phyloP scores from a whole-genome alignment of 306 rosid species.

The Corylus americana region DNA sequence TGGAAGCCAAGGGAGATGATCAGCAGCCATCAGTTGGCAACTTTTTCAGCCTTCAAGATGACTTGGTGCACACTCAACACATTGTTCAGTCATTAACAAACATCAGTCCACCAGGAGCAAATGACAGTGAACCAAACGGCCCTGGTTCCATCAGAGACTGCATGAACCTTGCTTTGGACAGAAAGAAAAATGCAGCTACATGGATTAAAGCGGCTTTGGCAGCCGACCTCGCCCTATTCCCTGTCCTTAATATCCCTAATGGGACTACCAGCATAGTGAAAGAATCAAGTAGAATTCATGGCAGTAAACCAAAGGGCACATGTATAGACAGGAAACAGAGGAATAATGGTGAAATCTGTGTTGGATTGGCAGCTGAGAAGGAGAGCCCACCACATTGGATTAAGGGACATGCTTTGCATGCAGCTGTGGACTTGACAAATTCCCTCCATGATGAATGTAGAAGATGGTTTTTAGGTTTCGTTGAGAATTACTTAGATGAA shows the following conservation, averaged over 20 bases:
- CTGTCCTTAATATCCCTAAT: neutral
- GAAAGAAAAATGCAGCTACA: slow-evolving; percentile 34
- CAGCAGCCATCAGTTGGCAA: slow-evolving; percentile 21
- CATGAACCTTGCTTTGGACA: slow-evolving; percentile 29
- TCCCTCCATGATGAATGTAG: slow-evolving; percentile 26
- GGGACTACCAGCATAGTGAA: slow-evolving; percentile 2
- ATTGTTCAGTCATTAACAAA: slow-evolving; percentile 25
- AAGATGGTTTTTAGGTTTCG: slow-evolving; percentile 37
- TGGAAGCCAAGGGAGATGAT: slow-evolving; percentile 26
- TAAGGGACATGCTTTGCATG: slow-evolving; percentile 31
- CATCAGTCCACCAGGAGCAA: slow-evolving; percentile 14
- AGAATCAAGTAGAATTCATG: slow-evolving; percentile 8
- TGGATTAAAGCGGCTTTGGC: slow-evolving; percentile 40
- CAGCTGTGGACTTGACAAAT: slow-evolving; percentile 18
- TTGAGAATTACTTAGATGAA: slow-evolving; percentile 39
- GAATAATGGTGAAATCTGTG: slow-evolving; percentile 1
- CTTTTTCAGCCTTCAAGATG: slow-evolving; percentile 28
- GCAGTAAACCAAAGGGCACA: slow-evolving; percentile 20
- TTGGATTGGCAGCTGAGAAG: slow-evolving; percentile 16
- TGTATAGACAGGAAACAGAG: slow-evolving; percentile 11
- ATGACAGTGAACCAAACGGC: slow-evolving; percentile 16
- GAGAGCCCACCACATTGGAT: slow-evolving; percentile 21
- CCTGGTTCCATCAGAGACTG: slow-evolving; percentile 16
- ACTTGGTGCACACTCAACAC: slow-evolving; percentile 15
- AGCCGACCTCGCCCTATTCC: slow-evolving; percentile 30